Evolutionary conservation across 1,139 yeast species (phyloP).

Genomic region (Candida albicans): DNA sequence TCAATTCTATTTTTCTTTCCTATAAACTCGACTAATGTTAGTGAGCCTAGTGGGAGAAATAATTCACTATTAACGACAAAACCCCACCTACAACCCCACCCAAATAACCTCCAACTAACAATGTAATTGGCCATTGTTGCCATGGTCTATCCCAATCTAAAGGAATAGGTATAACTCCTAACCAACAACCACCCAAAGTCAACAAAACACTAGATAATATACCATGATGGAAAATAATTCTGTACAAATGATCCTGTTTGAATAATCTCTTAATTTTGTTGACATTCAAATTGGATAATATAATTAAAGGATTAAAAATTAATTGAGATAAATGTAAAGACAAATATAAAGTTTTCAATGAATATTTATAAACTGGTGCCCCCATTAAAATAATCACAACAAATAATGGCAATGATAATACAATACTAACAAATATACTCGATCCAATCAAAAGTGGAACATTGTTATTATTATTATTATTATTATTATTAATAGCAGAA

Average conservation of each 20-base stretch:
- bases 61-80: conserved; percentile 15
- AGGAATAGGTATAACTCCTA: conserved; percentile 92
- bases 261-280: conserved; percentile 27
- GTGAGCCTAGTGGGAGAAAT: neutral
- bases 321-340: conserved; percentile 66
- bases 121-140: conserved; percentile 97
- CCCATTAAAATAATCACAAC: conserved; percentile 69
- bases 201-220: conserved; percentile 45
- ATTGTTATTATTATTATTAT: conserved; percentile 24
- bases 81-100: conserved; percentile 65
- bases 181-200: conserved; percentile 77
- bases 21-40: neutral
- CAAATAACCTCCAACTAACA: conserved; percentile 72
- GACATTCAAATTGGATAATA: conserved; percentile 58
- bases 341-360: conserved; percentile 60
- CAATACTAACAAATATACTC: conserved; percentile 40
- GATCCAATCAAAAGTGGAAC: conserved; percentile 33
- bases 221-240: conserved; percentile 32
- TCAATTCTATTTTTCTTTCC: neutral
- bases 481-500: too few species aligned
- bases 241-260: conserved; percentile 23
- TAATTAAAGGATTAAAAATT: conserved; percentile 62
- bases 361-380: conserved; percentile 67
- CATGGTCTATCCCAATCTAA: conserved; percentile 97
- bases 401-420: conserved; percentile 55